Evolutionary conservation across 495 filamentous ascomycete species (phyloP).

Genomic region (Penicillium crystallinum): DNA sequence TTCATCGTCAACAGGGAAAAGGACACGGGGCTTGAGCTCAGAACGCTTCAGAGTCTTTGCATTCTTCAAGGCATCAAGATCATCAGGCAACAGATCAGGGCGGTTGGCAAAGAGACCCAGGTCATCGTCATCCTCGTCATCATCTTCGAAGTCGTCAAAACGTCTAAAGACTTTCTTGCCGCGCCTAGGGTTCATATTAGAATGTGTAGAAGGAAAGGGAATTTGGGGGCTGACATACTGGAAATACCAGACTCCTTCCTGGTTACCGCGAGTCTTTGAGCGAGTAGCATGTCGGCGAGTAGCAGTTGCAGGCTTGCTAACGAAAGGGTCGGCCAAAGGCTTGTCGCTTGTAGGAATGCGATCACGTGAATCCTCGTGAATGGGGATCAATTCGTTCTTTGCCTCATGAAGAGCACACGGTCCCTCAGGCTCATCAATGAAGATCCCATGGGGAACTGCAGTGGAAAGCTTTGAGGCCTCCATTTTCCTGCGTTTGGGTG

Average conservation of each 20-base stretch:
- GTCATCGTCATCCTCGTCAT: conserved; percentile 45
- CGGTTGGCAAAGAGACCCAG: conserved; percentile 37
- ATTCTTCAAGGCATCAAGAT: conserved; percentile 24
- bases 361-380: conserved; percentile 88
- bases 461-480: conserved; percentile 48
- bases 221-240: conserved; percentile 61
- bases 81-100: conserved; percentile 33
- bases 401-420: conserved; percentile 43
- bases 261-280: conserved; percentile 32
- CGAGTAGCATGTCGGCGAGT: conserved; percentile 4
- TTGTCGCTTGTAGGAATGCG: conserved; percentile 62
- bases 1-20: conserved; percentile 59
- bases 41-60: conserved; percentile 62
- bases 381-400: conserved; percentile 48
- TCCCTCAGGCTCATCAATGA: conserved; percentile 32
- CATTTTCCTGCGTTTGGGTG: conserved; percentile 28
- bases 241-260: conserved; percentile 76
- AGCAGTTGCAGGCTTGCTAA: conserved; percentile 25
- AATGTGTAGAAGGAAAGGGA: background rate
- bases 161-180: conserved; percentile 78
- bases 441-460: conserved; percentile 26
- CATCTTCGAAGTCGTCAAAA: conserved; percentile 45
- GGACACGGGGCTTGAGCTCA: conserved; percentile 74
- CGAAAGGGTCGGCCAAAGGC: conserved; percentile 63
- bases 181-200: conserved; percentile 55